These are phyloP conservation scores for Saturnispora galanensis DNA, from an alignment of 805 yeast genomes.

Conservation along the genomic window DNA sequence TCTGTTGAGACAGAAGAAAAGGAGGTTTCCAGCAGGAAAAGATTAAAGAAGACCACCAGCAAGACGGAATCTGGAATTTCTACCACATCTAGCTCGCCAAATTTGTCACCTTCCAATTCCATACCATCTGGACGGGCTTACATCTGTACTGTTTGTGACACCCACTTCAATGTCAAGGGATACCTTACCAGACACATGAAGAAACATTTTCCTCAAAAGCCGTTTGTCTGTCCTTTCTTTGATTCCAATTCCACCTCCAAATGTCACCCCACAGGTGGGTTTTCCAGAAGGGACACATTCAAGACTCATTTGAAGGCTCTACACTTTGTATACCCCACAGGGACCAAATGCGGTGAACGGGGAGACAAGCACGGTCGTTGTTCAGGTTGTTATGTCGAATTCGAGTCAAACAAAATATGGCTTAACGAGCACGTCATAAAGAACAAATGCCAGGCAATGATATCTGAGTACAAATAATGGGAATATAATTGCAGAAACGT, in stretches of 20 bases:
- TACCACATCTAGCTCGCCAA: neutral
- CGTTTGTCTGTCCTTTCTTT: slow-evolving; percentile 48
- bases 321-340: slow-evolving; percentile 49
- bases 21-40: slow-evolving; percentile 1
- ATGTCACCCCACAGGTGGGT: slow-evolving; percentile 51
- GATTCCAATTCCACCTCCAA: slow-evolving; percentile 22
- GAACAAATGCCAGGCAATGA: slow-evolving; percentile 34
- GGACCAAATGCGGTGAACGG: slow-evolving; percentile 39
- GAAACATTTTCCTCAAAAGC: slow-evolving; percentile 40
- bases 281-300: slow-evolving; percentile 50
- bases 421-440: slow-evolving; percentile 40
- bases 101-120: neutral
- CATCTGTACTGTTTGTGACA: slow-evolving; percentile 40
- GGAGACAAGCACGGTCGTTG: slow-evolving; percentile 37
- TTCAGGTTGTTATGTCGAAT: slow-evolving; percentile 44
- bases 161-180: slow-evolving; percentile 41
- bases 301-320: slow-evolving; percentile 48
- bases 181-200: slow-evolving; percentile 47
- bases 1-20: neutral
- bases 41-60: neutral
- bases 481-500: neutral
- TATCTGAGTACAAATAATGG: slow-evolving; percentile 16
- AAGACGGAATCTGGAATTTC: neutral
- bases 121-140: slow-evolving; percentile 16
- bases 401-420: slow-evolving; percentile 42